Percentiles rank a stretch among this genome's conserved stretches.
These are phyloP conservation scores for Kitagawia praeruptora DNA, from an alignment of 129 eudicot species.

Conservation along the genomic window DNA sequence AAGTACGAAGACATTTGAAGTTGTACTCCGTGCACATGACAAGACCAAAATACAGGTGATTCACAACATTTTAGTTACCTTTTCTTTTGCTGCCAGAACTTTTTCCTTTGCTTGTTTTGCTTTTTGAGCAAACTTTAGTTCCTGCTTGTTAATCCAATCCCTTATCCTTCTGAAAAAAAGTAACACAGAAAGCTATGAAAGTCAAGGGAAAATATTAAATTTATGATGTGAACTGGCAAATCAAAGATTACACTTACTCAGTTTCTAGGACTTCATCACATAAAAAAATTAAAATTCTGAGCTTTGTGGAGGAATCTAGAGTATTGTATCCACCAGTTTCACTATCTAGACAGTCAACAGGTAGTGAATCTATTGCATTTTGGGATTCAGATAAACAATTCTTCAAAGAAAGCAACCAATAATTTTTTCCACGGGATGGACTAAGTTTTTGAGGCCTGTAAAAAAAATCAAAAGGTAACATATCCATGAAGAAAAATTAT, in stretches of 20 bases:
- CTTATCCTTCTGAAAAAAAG: slow-evolving; percentile 44
- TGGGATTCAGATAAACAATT: slow-evolving; percentile 47
- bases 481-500: background rate
- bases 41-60: background rate
- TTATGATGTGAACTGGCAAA: background rate
- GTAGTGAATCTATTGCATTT: slow-evolving; percentile 18
- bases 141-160: slow-evolving; percentile 60
- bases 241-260: slow-evolving; percentile 37
- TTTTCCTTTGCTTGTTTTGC: slow-evolving; percentile 49
- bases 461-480: background rate
- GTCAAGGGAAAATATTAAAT: background rate
- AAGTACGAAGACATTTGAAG: slow-evolving; percentile 6
- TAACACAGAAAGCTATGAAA: background rate
- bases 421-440: slow-evolving; percentile 36
- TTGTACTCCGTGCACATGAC: background rate
- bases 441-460: slow-evolving; percentile 14
- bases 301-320: slow-evolving; percentile 57
- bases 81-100: slow-evolving; percentile 44
- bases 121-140: slow-evolving; percentile 36
- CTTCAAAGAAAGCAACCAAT: slow-evolving; percentile 59
- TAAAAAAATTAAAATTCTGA: slow-evolving; percentile 43
- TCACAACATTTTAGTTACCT: slow-evolving; percentile 26
- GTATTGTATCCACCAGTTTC: slow-evolving; percentile 39
- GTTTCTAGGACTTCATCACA: slow-evolving; percentile 89
- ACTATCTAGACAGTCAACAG: slow-evolving; percentile 27